phyloP scores from a whole-genome alignment of 2,329 filamentous ascomycete species.

The Diaporthe vexans region DNA sequence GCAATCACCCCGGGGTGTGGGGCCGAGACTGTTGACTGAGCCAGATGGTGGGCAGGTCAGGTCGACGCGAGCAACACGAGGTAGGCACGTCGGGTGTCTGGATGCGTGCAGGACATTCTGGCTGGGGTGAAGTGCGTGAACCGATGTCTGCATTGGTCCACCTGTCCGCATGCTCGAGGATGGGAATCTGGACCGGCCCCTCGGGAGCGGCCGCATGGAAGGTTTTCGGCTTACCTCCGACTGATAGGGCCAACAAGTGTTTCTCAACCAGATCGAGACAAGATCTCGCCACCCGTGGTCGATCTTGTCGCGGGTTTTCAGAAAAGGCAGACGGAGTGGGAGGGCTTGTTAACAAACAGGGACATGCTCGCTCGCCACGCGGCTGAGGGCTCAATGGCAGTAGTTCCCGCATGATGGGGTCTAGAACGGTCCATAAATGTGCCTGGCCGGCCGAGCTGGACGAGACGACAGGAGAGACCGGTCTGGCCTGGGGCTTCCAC shows the following conservation, averaged over 20 bases:
- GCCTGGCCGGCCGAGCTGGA: not conserved
- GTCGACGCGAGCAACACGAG: not conserved
- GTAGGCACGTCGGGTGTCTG: no score
- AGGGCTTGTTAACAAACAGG: not conserved
- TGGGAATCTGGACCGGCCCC: not conserved
- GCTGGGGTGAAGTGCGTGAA: not conserved
- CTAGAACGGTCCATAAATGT: constrained; percentile 9
- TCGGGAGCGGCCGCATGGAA: not conserved
- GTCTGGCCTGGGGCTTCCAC: constrained; percentile 12
- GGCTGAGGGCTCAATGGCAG: constrained; percentile 3
- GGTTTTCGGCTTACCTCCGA: not conserved
- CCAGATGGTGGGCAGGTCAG: not conserved
- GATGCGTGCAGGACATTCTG: not conserved
- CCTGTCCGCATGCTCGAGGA: not conserved
- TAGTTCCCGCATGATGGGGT: constrained; percentile 9
- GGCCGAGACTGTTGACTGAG: not conserved
- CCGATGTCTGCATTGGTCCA: not conserved
- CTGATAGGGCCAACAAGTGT: not conserved
- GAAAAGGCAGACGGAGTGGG: not conserved
- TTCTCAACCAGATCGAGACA: not conserved
- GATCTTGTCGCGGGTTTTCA: not conserved
- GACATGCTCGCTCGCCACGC: constrained; percentile 27
- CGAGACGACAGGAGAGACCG: not conserved
- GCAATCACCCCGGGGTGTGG: not conserved
- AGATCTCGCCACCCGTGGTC: not conserved